phyloP scores from a whole-genome alignment of 345 rosid genomes.

The Eucalyptus erythrocorys region DNA sequence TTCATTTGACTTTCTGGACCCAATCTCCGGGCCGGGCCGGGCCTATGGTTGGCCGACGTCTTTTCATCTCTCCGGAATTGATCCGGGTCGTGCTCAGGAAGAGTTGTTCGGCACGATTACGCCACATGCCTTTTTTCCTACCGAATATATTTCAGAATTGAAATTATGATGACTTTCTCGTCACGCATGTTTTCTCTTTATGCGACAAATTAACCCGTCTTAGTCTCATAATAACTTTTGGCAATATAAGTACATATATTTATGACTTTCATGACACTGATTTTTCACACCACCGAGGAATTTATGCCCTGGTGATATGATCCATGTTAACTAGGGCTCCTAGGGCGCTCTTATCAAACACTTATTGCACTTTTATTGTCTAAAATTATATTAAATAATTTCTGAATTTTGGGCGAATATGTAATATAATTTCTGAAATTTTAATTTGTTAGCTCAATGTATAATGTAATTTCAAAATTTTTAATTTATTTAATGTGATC shows the following conservation, averaged over 20 bases:
- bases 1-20: neutral
- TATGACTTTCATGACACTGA: neutral
- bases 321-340: neutral
- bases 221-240: neutral
- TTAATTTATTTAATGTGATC: too few relatives aligned
- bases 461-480: accelerated
- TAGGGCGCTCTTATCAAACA: neutral
- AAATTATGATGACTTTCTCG: neutral
- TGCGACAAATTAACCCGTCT: neutral
- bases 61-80: neutral
- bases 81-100: neutral
- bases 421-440: accelerated
- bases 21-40: neutral
- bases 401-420: accelerated
- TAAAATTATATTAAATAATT: neutral
- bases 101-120: neutral
- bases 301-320: neutral
- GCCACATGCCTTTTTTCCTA: neutral
- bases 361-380: neutral
- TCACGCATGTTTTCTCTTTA: neutral
- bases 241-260: neutral
- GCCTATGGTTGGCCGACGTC: neutral
- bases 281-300: neutral
- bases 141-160: neutral
- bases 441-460: too few relatives aligned